Evolutionary conservation across 192 early-diverging fungal genomes (phyloP).

Genomic region (Coemansia aciculifera): DNA sequence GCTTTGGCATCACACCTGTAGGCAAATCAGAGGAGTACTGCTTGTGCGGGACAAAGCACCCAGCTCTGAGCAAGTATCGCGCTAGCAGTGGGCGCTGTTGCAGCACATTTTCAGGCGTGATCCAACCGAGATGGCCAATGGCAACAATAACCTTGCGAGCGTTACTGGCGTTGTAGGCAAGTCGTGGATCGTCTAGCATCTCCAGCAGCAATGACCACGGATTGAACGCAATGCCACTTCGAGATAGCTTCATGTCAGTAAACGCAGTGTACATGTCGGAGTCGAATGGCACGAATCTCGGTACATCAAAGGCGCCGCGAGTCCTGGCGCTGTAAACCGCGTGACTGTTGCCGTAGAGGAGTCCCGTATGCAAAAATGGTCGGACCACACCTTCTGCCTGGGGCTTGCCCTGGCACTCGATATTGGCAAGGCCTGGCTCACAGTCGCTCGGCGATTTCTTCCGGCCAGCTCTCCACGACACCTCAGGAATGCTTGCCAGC

Average conservation of each 20-base stretch:
- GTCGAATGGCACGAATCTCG: conserved; percentile 16
- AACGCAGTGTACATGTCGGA: conserved; percentile 26
- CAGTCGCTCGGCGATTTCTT: neutral
- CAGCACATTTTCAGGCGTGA: conserved; percentile 25
- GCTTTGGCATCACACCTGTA: neutral
- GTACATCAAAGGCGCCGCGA: conserved; percentile 7
- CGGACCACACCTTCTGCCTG: neutral
- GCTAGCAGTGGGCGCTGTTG: conserved; percentile 26
- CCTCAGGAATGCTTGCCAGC: conserved; percentile 18
- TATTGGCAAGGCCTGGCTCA: neutral
- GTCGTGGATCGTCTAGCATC: conserved; percentile 36
- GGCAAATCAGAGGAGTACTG: neutral
- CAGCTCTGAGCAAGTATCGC: conserved; percentile 10
- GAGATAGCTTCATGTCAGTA: conserved; percentile 10
- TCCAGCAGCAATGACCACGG: conserved; percentile 48
- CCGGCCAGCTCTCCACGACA: conserved; percentile 26
- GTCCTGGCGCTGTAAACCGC: conserved; percentile 2
- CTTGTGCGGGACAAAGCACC: conserved; percentile 8
- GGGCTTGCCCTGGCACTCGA: neutral
- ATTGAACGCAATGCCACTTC: conserved; percentile 25
- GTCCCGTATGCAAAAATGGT: conserved; percentile 7
- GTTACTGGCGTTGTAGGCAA: neutral
- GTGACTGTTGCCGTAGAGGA: conserved; percentile 20
- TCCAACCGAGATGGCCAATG: conserved; percentile 24
- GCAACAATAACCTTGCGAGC: conserved; percentile 17